Conservation (phyloP, 2,329 filamentous ascomycete genomes). For the Talaromyces funiculosus region DNA sequence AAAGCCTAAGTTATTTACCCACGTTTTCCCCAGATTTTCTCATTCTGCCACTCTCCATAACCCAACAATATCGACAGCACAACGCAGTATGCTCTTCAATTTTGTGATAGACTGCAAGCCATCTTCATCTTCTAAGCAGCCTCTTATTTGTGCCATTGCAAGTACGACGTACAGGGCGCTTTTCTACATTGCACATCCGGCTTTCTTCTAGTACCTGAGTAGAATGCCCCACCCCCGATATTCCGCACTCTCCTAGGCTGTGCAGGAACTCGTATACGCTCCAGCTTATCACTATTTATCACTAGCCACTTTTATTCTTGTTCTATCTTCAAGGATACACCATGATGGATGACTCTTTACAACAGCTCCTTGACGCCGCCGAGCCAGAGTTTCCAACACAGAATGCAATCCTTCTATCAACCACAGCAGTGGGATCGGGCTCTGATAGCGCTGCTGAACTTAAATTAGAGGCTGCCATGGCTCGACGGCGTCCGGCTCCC, state of each 20-base stretch:
- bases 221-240: constrained; percentile 10
- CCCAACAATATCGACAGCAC: not conserved
- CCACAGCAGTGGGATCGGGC: constrained; percentile 9
- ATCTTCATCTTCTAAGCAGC: not conserved
- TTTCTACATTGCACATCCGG: not conserved
- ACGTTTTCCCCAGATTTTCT: constrained; percentile 15
- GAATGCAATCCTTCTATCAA: constrained; percentile 8
- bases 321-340: not conserved
- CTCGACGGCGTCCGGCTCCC: constrained; percentile 16
- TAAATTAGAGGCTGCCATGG: constrained; percentile 7
- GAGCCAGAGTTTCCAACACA: constrained; percentile 14
- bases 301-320: not conserved
- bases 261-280: not conserved
- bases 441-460: constrained; percentile 12
- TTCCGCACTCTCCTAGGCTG: not conserved
- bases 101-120: not conserved
- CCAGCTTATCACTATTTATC: not conserved
- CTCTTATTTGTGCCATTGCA: not conserved
- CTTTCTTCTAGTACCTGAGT: not conserved
- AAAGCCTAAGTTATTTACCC: constrained; percentile 7
- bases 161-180: not conserved
- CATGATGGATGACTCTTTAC: constrained; percentile 16
- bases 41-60: not conserved
- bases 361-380: constrained; percentile 14
- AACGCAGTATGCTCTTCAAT: not conserved